Base-by-base conservation (phyloP, 805 yeast species). In the Metschnikowia kofuensis region DNA sequence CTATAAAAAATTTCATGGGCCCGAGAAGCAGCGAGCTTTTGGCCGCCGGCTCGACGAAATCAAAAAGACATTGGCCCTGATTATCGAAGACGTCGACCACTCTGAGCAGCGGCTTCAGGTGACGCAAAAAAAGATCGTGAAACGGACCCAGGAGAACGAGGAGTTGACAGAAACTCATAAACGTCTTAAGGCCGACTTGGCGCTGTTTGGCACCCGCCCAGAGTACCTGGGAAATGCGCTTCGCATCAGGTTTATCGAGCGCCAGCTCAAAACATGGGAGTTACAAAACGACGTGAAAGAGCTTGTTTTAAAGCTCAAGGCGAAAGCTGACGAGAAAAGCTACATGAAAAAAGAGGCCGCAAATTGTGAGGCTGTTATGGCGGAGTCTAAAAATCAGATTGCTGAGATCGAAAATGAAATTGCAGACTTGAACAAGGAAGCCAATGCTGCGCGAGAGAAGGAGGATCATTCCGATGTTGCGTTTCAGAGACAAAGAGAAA, bases 321-420 rank as follows among this genome's bases (percentile, higher is more conserved):
- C 83, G 6, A 73, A 75, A 38, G 63, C 64, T 1, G 80, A 79
- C 34, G 96, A 89, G 57, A 77, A 74, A 40, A 78, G 71, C 43
- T 90, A 87, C 64, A 85, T 84, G 81, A 58, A 64, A 8, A 72
- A 70, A 30, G 92, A 87, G 61, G 75, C 80, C 30, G 66, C 65
- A 15, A 77, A 82, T 44, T 85, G 89, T 0, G 56, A 63, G 10
- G 66, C 64, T 8, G 76, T 89, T 0, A 72, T 77, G 0, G 53
- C 54, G 11, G 85, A 79, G 14, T 75, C 83, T 0, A 60, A 67
- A 21, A 47, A 49, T 0, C 68, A 69, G 45, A 55, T 72, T 6
- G 53, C 54, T 10, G 60, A 56, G 2, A 55, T 65, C 13, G 53
- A 61, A 35, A 44, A 46, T 7, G 66, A 59, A 36, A 51, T 48